A percentile compares a stretch with the other conserved stretches of the same genome.
Conservation (phyloP, 2,329 filamentous ascomycete species). For the Clonostachys rosea region DNA sequence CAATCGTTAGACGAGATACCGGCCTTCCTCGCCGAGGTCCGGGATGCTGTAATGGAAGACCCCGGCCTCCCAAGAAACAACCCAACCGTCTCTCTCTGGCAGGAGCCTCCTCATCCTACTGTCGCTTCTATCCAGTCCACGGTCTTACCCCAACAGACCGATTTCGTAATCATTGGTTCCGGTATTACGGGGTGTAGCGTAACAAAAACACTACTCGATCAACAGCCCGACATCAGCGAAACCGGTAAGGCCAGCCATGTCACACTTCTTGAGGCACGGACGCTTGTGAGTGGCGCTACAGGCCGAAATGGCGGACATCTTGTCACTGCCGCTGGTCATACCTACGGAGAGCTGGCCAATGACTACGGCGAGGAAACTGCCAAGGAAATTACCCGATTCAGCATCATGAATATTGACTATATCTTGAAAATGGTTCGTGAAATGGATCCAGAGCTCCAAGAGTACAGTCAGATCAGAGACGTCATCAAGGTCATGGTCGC, state of each 20-base stretch:
- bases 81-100: constrained; percentile 17
- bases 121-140: constrained; percentile 13
- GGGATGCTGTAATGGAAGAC: constrained; percentile 3
- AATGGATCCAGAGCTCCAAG: constrained; percentile 6
- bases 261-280: constrained; percentile 17
- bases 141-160: constrained; percentile 8
- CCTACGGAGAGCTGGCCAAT: constrained; percentile 22
- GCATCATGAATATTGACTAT: constrained; percentile 26
- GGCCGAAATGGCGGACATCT: constrained; percentile 21
- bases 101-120: constrained; percentile 13
- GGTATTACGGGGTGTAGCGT: constrained; percentile 21
- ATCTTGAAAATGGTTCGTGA: constrained; percentile 9
- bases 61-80: constrained; percentile 13
- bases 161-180: constrained; percentile 19
- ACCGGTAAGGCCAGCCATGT: constrained; percentile 1
- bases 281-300: constrained; percentile 18
- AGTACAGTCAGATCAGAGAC: constrained; percentile 10
- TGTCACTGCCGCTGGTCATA: constrained; percentile 25
- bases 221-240: not conserved
- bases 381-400: constrained; percentile 33
- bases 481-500: constrained; percentile 12
- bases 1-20: not conserved
- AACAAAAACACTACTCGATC: constrained; percentile 13
- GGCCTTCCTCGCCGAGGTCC: not conserved
- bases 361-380: constrained; percentile 25